These are phyloP conservation scores for Hypholoma fasciculare DNA, from an alignment of 768 basidiomycete species.

Conservation along the genomic window DNA sequence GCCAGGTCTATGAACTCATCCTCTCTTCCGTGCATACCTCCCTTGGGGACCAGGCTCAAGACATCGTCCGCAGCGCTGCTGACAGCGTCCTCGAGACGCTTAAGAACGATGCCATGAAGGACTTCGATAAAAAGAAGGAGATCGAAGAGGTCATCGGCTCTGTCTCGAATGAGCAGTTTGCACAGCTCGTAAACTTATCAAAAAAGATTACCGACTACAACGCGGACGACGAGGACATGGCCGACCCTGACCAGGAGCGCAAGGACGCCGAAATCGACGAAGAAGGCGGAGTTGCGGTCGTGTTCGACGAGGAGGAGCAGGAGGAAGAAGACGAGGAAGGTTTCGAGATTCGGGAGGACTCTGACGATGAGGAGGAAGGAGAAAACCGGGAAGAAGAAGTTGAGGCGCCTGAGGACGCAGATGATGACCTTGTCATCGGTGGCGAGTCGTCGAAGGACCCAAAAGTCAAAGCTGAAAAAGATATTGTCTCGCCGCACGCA, in stretches of 20 bases:
- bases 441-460: constrained; percentile 56
- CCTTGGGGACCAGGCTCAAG: constrained; percentile 94
- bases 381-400: constrained; percentile 3
- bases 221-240: constrained; percentile 79
- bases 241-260: constrained; percentile 76
- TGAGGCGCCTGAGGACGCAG: constrained; percentile 37
- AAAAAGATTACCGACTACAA: constrained; percentile 98
- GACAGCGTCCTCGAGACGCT: constrained; percentile 86
- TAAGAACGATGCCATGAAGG: constrained; percentile 87
- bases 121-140: constrained; percentile 97
- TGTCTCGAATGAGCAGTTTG: constrained; percentile 73
- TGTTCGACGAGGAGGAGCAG: constrained; percentile 96
- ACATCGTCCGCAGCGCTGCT: constrained; percentile 94
- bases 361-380: constrained; percentile 41
- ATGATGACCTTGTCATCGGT: constrained; percentile 80
- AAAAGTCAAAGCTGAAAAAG: constrained; percentile 65
- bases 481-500: constrained; percentile 83
- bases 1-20: constrained; percentile 93
- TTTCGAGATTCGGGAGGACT: constrained; percentile 83
- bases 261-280: constrained; percentile 93
- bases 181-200: constrained; percentile 77
- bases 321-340: constrained; percentile 92
- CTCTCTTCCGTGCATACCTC: constrained; percentile 77
- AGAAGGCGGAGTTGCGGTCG: constrained; percentile 95
- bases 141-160: constrained; percentile 74